Evolutionary conservation across 306 rosid species (phyloP), one percentile per base, ranked within the genome.

Genomic region (Prunus mume): DNA sequence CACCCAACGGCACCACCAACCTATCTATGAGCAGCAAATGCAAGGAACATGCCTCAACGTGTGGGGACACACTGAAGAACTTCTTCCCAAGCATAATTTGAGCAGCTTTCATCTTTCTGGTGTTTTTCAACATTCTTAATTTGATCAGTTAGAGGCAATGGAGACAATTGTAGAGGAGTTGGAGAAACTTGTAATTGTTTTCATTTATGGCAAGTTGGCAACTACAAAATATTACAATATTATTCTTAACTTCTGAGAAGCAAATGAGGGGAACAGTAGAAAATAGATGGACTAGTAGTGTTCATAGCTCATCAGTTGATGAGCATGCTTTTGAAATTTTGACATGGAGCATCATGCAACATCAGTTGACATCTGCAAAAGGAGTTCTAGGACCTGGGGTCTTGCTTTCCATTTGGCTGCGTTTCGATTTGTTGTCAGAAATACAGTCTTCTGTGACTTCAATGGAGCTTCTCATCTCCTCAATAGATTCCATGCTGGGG

Each of bases 391-490:
- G 86, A 78, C 52, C 77, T 17, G 75, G 85, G 51, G 83, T 84
- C 79, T 88, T 93, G 80, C 85, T 85, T 64, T 87, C 96, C 24
- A 45, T 61, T 45, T 71, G 75, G 12, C 68, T 62, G 85, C 76
- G 63, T 82, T 86, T 87, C 18, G 45, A 72, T 38, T 38, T 78
- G 57, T 76, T 79, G 62, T 76, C 86, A 4, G 80, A n/a, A 54
- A 27, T 57, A 46, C 69, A 46, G 51, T 76, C 85, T 86, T 87
- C 95, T 49, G 65, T 57, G 54, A 82, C 68, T 38, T 77, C 55
- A 65, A 61, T 2, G 6, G 68, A 71, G 50, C 91, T 85, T 82
- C 96, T 88, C 97, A 93, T 88, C 80, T 93, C 88, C 76, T 93
- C 96, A 15, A 91, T 83, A 51, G 90, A 82, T 73, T 77, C 82